A percentile compares a stretch with the other conserved stretches of the same genome.
These are phyloP conservation scores for Kuraishia hungarica DNA, from an alignment of 805 yeast species.

Conservation along the genomic window DNA sequence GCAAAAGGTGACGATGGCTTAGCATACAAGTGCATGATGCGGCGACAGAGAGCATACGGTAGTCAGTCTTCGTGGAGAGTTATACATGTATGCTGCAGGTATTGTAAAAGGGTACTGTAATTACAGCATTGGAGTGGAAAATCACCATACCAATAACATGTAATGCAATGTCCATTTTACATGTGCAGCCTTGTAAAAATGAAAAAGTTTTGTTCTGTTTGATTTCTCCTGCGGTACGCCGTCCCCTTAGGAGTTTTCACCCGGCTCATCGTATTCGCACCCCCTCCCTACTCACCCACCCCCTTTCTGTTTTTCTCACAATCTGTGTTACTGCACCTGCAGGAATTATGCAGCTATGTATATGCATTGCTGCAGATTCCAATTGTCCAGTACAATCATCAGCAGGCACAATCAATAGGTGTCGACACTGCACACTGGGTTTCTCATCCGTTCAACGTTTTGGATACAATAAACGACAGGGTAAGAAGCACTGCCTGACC, in stretches of 20 bases:
- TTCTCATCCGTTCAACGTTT: not conserved
- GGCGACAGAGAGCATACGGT: not conserved
- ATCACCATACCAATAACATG: too few species aligned
- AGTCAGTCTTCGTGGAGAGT: too few species aligned
- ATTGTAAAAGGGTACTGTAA: too few species aligned
- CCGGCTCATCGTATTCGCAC: not conserved
- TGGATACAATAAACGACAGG: not conserved
- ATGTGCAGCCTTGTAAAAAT: too few species aligned
- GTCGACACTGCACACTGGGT: not conserved
- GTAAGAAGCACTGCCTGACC: too few species aligned
- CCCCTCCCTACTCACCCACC: not conserved
- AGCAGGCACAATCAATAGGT: not conserved
- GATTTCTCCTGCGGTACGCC: too few species aligned
- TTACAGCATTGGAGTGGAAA: too few species aligned
- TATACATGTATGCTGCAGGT: too few species aligned
- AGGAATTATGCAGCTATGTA: not conserved
- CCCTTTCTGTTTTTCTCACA: not conserved
- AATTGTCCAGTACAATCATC: not conserved
- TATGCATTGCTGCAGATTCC: not conserved
- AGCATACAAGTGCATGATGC: not conserved
- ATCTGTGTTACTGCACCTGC: not conserved
- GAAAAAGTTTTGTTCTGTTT: too few species aligned
- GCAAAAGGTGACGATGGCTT: not conserved
- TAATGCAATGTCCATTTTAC: too few species aligned
- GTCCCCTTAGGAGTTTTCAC: too few species aligned